Base-by-base conservation (phyloP, 345 rosid species). In the Melaleuca quinquenervia region DNA sequence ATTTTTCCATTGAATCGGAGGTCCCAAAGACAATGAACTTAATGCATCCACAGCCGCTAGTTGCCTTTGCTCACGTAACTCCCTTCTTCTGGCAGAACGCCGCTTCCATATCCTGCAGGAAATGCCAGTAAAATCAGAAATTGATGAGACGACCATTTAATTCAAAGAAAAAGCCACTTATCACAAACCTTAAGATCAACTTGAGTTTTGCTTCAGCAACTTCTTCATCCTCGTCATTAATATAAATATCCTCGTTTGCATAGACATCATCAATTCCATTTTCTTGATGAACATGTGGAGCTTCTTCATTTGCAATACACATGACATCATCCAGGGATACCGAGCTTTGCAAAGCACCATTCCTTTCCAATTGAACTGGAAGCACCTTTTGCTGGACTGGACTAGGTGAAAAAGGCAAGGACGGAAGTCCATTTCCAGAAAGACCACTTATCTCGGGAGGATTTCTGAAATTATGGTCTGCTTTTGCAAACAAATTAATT, bases 81-180 rank as follows among this genome's bases (percentile, higher is more conserved):
- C 93, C 89, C 90, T 93, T 87, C 51, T 93, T 86, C 88, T 96
- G 84, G 92, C 89, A 76, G 96, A 86, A 50, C 91, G 95, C 86
- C 96, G 91, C 85, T 92, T 96, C 99, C 99, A 96, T 86, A 95
- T 89, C 90, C 99, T 97, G 91, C 83, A 89, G 86, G 85, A 84
- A 56, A 87, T 83, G 64, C 85, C 62, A 52, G 85, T 54, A 82
- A 32, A 50, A 55, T 85, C 54, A 75, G 80, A 86, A 84, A 32
- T 60, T 56, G 50, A 48, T 45, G 85, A 82, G 85, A 84, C 16
- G 62, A 49, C 58, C 48, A 86, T 76, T 50, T 45, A 74, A 85
- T 49, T 18, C 58, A 50, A 86, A 36, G 41, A 32, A 26, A 86
- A 29, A 83, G 49, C 74, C 48, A 88, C 89, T 87, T 84, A 82